Base-by-base conservation (phyloP, 139 green algal genomes). In the Chlamydomonas sphaeroides region DNA sequence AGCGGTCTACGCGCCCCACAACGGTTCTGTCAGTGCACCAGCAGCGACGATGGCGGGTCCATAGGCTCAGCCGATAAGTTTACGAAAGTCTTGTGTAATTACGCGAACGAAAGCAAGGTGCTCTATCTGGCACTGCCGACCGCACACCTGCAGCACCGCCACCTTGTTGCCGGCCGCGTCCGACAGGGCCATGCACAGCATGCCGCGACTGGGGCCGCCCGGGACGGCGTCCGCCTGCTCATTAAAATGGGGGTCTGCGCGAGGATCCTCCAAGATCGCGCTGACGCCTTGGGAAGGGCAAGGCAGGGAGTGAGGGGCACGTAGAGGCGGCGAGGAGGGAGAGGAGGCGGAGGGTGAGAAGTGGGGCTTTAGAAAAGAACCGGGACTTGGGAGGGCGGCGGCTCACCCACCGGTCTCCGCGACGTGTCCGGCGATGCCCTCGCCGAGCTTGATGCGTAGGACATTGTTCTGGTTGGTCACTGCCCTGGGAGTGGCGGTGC, bases 81-180 rank as follows among this genome's bases (percentile, higher is more conserved):
- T n/a, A n/a, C n/a, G n/a, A n/a, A n/a, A n/a, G n/a, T n/a, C n/a
- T n/a, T n/a, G n/a, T n/a, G n/a, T n/a, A n/a, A n/a, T n/a, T n/a
- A n/a, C n/a, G n/a, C n/a, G n/a, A n/a, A n/a, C n/a, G n/a, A n/a
- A n/a, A n/a, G n/a, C n/a, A n/a, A n/a, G n/a, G n/a, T n/a, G n/a
- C n/a, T n/a, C n/a, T n/a, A n/a, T n/a, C n/a, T n/a, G n/a, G n/a
- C n/a, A n/a, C n/a, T n/a, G n/a, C n/a, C n/a, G n/a, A n/a, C n/a
- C n/a, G n/a, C 82, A 4, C 61, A 92, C 92, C 92, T 95, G 89
- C 76, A 95, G 81, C 26, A 95, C 92, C 21, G 92, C 92, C 23
- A 94, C 88, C 71, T 90, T 92, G 21, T 89, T 90, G 57, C 88
- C 88, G 8, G 83, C 84, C 66, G 86, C 84, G 87, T 94, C 89